Conservation (phyloP, 139 green algal species). For the Chlamydomonas schloesseri region DNA sequence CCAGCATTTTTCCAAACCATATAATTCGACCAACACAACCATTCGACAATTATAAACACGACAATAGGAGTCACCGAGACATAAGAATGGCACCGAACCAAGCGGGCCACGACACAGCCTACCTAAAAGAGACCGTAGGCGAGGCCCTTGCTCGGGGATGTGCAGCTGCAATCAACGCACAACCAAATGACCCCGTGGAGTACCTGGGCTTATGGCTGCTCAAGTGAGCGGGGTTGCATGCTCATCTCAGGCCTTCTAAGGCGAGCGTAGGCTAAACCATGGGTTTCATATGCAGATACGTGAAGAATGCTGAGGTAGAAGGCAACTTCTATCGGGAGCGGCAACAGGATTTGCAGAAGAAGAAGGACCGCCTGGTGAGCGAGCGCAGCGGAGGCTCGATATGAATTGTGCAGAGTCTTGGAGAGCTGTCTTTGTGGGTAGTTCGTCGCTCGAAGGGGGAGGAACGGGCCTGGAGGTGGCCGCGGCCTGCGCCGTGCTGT, state of each 20-base stretch:
- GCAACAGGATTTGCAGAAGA: slow-evolving; percentile 32
- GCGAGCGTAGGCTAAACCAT: neutral
- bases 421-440: neutral
- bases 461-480: no score
- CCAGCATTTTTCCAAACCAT: no score
- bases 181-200: slow-evolving; percentile 65
- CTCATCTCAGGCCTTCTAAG: neutral
- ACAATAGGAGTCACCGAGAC: neutral
- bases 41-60: no score
- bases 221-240: slow-evolving; percentile 43
- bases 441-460: no score
- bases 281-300: slow-evolving; percentile 49
- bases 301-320: slow-evolving; percentile 63
- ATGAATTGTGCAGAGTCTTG: neutral
- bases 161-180: slow-evolving; percentile 42
- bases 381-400: neutral
- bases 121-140: slow-evolving; percentile 58
- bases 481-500: no score
- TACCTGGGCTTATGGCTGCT: slow-evolving; percentile 63
- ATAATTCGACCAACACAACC: no score
- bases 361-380: slow-evolving; percentile 53
- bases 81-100: slow-evolving; percentile 1
- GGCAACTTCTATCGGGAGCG: slow-evolving; percentile 55
- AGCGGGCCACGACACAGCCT: slow-evolving; percentile 47
- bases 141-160: slow-evolving; percentile 59